A percentile compares a stretch with the other conserved stretches of the same genome.
These are phyloP conservation scores for Trapa bicornis DNA, from an alignment of 345 rosid species.

Conservation along the genomic window DNA sequence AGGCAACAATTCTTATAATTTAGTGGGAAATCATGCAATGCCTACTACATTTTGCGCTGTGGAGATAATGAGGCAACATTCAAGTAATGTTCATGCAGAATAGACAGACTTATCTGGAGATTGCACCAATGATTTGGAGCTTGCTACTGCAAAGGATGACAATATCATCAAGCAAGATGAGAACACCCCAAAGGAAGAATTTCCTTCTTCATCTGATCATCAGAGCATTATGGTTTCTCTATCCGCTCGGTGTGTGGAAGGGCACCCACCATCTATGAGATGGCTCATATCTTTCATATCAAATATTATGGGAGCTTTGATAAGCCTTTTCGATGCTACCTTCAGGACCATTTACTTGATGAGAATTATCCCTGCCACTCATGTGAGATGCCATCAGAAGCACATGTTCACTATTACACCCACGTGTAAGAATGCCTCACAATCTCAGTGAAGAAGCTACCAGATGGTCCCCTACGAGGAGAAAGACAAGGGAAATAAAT, in stretches of 20 bases:
- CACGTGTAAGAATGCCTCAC: constrained; percentile 94
- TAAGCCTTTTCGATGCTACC: constrained; percentile 81
- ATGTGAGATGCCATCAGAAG: constrained; percentile 92
- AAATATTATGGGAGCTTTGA: constrained; percentile 94
- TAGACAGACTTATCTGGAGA: constrained; percentile 13
- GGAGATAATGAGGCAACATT: constrained; percentile 18
- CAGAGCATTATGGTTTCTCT: constrained; percentile 94
- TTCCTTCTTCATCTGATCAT: constrained; percentile 86
- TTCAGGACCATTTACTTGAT: constrained; percentile 82
- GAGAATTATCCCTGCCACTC: constrained; percentile 58
- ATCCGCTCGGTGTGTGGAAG: constrained; percentile 91
- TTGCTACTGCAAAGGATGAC: constrained; percentile 7
- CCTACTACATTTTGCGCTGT: too few relatives aligned
- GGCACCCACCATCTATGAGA: constrained; percentile 89
- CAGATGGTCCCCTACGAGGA: constrained; percentile 57
- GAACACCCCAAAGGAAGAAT: constrained; percentile 59
- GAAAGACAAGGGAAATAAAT: constrained; percentile 82
- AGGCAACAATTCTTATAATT: too few relatives aligned
- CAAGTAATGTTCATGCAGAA: constrained; percentile 12
- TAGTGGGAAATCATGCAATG: too few relatives aligned
- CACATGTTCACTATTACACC: constrained; percentile 90
- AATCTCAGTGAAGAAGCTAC: constrained; percentile 75
- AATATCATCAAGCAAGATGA: constrained; percentile 26
- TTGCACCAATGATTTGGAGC: constrained; percentile 6
- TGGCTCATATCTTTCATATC: constrained; percentile 76